Base-by-base conservation (phyloP, 1,284 basidiomycete genomes). In the Hypsizygus ulmarius region DNA sequence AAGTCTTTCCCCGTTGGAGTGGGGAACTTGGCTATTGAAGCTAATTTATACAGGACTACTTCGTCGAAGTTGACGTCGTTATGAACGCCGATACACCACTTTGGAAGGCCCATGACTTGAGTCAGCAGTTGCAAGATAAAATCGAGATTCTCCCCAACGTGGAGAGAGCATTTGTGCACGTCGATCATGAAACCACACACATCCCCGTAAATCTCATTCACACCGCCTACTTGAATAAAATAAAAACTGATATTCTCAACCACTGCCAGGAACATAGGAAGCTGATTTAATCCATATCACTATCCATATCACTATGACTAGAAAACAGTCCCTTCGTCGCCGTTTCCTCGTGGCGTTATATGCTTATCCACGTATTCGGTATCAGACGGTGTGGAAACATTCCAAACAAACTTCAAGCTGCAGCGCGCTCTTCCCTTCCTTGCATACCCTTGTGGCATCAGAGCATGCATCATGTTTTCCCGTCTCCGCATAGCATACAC, bases 31-130 rank as follows among this genome's bases (percentile, higher is more conserved):
- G 2, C n/a, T 5, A 44, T 11, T 28, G 47, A 50, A 39, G 57
- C 41, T 27, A 41, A 35, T 33, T 47, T 19, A 5, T n/a, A 32
- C 69, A 93, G 69, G 79, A 93, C 50, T 96, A 93, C 63, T 90
- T 93, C 61, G 94, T 97, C 39, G 95, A 97, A 68, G 79, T 97
- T 7, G 96, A 98, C 66, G 84, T 98, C 45, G 95, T 98, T 18
- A 92, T 99, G 84, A 79, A 87, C 56, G 88, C 87, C 3, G 82
- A 85, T 51, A 97, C 93, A 35, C 91, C 93, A 0, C 71, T 98
- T 1, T 91, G 88, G 85, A 84, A 89, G 63, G 90, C 94, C 12
- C 95, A 98, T 66, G 95, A 98, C 66, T 68, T 97, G 50, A 87
- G 88, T 45, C 95, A 97, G 68, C 82, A 88, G 45, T 72, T 98